Base-by-base conservation (phyloP, 208 protist species). In the Eutreptiella sp. region DNA sequence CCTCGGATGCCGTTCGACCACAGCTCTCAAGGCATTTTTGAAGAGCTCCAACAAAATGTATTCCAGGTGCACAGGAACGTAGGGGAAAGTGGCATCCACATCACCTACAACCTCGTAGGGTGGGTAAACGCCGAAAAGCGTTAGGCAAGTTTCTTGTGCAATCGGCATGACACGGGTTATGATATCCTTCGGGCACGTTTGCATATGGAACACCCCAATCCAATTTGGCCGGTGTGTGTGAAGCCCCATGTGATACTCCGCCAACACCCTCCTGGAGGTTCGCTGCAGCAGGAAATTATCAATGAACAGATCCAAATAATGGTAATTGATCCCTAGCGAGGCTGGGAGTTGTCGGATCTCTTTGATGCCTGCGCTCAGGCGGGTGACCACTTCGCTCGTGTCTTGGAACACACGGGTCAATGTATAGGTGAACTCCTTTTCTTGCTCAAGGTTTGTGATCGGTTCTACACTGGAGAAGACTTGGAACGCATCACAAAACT, bases 401-500 rank as follows among this genome's bases (percentile, higher is more conserved):
- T 57, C 50, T 36, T 57, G n/a, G 23, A 57, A 57, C n/a, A 57
- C 50, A 11, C n/a, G 14, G 14, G 39, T 24, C 14, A 57, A 33
- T 24, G 33, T 24, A 11, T 57, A 11, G 11, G 50, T 57, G 29
- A 42, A 57, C n/a, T 24, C 31, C 23, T 57, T 33, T 36, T 57
- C 50, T 7, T 16, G 7, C 11, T 7, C 9, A 14, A 9, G n/a
- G 14, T 31, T 32, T 42, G 50, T 54, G 31, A 53, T 26, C n/a
- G n/a, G n/a, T n/a, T n/a, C n/a, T n/a, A n/a, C n/a, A n/a, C n/a
- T n/a, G n/a, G n/a, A n/a, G n/a, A n/a, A n/a, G n/a, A n/a, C n/a
- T n/a, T n/a, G n/a, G 36, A 57, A 57, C 50, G 31, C 33, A 57
- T 57, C 50, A 24, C 50, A 57, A 32, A 24, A 57, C 36, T 57